Conservation (phyloP, 345 rosid genomes). For the Eucalyptus tenuipes region DNA sequence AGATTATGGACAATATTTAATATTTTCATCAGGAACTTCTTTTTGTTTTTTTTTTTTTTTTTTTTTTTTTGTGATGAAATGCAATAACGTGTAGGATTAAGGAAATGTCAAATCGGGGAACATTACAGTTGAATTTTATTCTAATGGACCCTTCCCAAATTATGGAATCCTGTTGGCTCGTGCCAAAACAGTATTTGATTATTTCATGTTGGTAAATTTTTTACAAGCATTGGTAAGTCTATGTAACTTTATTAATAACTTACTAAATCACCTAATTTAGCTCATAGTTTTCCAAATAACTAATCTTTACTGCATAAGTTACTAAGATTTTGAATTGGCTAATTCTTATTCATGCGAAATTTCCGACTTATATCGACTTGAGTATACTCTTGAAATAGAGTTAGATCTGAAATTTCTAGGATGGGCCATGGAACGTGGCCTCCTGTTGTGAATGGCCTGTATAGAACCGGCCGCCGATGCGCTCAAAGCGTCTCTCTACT, state of each 20-base stretch:
- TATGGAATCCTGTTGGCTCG: not conserved
- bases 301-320: not conserved
- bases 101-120: not conserved
- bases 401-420: not conserved
- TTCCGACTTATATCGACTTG: not conserved
- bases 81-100: not conserved
- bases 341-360: too few species aligned
- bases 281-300: not conserved
- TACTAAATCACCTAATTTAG: not conserved
- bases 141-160: not conserved
- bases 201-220: too few species aligned
- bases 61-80: accelerated
- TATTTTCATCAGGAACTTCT: too few species aligned
- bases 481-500: not conserved
- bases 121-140: not conserved
- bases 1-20: accelerated
- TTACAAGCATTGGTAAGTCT: not conserved
- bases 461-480: not conserved
- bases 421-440: not conserved
- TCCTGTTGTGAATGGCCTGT: not conserved
- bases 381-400: not conserved
- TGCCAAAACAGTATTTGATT: not conserved
- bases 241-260: not conserved
- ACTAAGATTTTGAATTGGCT: not conserved
- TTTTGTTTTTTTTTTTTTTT: too few species aligned